These are phyloP conservation scores for Corinectria fuckeliana DNA, from an alignment of 2,329 filamentous ascomycete species.

Conservation along the genomic window DNA sequence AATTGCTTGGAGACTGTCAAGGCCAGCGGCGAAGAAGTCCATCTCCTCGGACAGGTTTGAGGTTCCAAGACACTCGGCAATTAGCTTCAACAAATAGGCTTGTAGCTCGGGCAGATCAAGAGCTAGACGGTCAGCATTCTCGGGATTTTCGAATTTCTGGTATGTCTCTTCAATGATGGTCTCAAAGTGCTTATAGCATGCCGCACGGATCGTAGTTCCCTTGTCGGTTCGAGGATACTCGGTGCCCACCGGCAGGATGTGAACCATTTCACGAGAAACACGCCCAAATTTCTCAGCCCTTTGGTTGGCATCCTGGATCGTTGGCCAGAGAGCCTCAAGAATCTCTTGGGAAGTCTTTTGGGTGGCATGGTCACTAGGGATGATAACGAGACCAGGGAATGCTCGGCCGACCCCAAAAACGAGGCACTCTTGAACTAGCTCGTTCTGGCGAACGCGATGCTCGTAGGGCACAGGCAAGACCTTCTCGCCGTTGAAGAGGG, in stretches of 20 bases:
- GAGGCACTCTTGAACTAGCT: conserved; percentile 59
- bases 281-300: conserved; percentile 57
- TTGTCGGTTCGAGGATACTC: conserved; percentile 59
- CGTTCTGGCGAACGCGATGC: conserved; percentile 57
- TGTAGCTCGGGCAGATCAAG: conserved; percentile 38
- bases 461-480: conserved; percentile 55
- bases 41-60: conserved; percentile 42
- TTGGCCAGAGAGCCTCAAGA: conserved; percentile 54
- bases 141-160: conserved; percentile 18
- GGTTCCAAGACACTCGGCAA: conserved; percentile 24
- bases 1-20: conserved; percentile 65
- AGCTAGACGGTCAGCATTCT: neutral
- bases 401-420: conserved; percentile 61
- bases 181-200: conserved; percentile 53
- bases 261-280: conserved; percentile 60
- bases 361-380: conserved; percentile 52
- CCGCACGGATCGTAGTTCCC: conserved; percentile 56
- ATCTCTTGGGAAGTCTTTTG: conserved; percentile 51
- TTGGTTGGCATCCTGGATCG: conserved; percentile 56
- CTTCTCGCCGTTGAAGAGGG: conserved; percentile 54
- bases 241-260: conserved; percentile 52
- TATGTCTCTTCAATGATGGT: conserved; percentile 50
- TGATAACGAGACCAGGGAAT: conserved; percentile 59
- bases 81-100: conserved; percentile 42
- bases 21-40: conserved; percentile 63